A percentile compares a stretch with the other conserved stretches of the same genome.
These are phyloP conservation scores for Pittosporum tobira DNA, from an alignment of 129 eudicot species.

Conservation along the genomic window DNA sequence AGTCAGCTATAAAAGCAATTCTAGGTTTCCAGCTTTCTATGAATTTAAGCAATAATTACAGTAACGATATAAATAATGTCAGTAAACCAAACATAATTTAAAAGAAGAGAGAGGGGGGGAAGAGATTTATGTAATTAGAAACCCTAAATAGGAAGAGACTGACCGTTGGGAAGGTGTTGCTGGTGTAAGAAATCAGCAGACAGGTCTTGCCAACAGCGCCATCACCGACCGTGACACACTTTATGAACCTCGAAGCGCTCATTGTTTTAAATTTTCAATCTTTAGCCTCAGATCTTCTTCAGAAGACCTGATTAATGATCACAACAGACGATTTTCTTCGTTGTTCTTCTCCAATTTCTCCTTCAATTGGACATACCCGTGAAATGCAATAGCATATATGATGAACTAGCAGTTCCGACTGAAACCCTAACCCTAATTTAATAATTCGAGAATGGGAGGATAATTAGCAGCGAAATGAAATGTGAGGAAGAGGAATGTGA, in stretches of 20 bases:
- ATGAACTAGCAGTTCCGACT: not conserved
- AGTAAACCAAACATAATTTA: not conserved
- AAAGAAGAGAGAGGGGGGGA: not conserved
- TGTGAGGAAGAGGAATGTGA: conserved; percentile 10
- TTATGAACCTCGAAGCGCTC: conserved; percentile 95
- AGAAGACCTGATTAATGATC: conserved; percentile 44
- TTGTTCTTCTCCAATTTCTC: conserved; percentile 5
- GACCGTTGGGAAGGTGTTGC: conserved; percentile 99
- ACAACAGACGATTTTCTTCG: not conserved
- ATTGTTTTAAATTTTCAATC: conserved; percentile 18
- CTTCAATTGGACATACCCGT: not conserved
- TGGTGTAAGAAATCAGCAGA: conserved; percentile 96
- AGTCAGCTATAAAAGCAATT: too few species aligned
- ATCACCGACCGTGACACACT: conserved; percentile 96
- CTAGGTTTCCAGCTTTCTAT: too few species aligned
- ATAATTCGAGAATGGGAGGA: conserved; percentile 1
- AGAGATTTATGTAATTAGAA: too few species aligned
- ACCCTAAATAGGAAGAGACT: too few species aligned
- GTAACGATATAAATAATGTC: too few species aligned
- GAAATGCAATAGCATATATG: not conserved
- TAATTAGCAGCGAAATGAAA: not conserved
- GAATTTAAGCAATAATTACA: too few species aligned
- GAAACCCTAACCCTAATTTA: conserved; percentile 32
- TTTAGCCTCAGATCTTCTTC: conserved; percentile 44
- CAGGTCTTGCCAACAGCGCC: conserved; percentile 98